Conservation (phyloP, 495 filamentous ascomycete genomes). For the Trichodelitschia bisporula region DNA sequence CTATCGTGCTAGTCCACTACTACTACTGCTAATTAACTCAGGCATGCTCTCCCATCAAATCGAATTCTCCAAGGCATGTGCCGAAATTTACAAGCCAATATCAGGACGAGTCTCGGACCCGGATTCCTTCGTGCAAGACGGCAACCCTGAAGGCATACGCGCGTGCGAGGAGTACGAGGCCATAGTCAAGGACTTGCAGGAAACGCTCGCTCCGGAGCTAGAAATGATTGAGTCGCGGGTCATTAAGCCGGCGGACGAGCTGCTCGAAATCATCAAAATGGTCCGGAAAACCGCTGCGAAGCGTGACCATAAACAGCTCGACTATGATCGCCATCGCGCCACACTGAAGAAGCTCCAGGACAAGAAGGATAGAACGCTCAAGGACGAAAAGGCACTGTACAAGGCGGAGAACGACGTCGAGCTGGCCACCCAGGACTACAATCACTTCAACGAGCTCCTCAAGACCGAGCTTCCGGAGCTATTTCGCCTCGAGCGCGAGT, state of each 20-base stretch:
- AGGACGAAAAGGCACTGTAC: constrained; percentile 94
- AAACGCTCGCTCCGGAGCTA: constrained; percentile 67
- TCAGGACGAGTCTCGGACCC: constrained; percentile 90
- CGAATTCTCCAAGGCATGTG: constrained; percentile 87
- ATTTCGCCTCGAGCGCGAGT: constrained; percentile 80
- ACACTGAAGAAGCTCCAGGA: constrained; percentile 84
- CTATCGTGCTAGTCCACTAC: background rate
- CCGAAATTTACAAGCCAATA: constrained; percentile 95
- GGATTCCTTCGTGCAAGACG: constrained; percentile 50
- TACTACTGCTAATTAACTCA: constrained; percentile 18
- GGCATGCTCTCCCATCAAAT: constrained; percentile 95
- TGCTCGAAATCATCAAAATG: constrained; percentile 84
- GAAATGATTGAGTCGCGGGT: constrained; percentile 93
- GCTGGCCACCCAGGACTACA: constrained; percentile 78
- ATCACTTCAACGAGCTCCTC: constrained; percentile 88
- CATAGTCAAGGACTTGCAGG: constrained; percentile 75
- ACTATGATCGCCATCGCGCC: constrained; percentile 70
- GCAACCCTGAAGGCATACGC: constrained; percentile 79
- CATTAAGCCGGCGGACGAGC: constrained; percentile 80
- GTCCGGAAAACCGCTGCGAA: constrained; percentile 75
- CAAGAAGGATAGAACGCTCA: constrained; percentile 87
- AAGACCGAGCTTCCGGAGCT: constrained; percentile 89
- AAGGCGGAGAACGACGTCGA: constrained; percentile 87
- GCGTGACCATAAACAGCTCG: constrained; percentile 90
- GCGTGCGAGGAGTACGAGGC: constrained; percentile 93